Percentiles rank a stretch among this genome's conserved stretches.
phyloP scores from a whole-genome alignment of 1,284 basidiomycete species.

The Tylopilus sp. region DNA sequence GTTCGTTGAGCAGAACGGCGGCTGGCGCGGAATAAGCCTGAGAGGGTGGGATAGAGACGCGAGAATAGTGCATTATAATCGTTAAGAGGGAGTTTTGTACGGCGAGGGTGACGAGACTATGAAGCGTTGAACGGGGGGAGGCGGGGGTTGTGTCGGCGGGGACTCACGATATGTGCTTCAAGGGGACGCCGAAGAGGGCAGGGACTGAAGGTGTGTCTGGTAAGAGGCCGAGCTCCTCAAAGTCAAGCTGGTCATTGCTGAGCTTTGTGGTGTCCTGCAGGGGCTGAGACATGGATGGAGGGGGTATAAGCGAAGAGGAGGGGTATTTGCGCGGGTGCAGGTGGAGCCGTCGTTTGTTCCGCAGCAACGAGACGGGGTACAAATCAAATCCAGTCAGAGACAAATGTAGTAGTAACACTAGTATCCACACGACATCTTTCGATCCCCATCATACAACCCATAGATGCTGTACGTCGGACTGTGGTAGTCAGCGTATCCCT shows the following conservation, averaged over 20 bases:
- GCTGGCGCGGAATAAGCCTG: slow-evolving; percentile 85
- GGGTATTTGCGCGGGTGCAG: not conserved
- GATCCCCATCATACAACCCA: slow-evolving; percentile 62
- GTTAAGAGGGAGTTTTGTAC: slow-evolving; percentile 89
- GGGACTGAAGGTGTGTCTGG: slow-evolving; percentile 43
- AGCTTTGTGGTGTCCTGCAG: slow-evolving; percentile 33
- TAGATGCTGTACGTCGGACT: slow-evolving; percentile 81
- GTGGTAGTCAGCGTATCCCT: slow-evolving; percentile 60
- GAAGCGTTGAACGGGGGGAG: not conserved
- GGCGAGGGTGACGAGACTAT: slow-evolving; percentile 84
- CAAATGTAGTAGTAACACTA: not conserved
- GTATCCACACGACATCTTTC: slow-evolving; percentile 42
- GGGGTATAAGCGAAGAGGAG: slow-evolving; percentile 23
- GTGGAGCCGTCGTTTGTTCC: slow-evolving; percentile 14
- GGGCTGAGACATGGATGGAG: slow-evolving; percentile 27
- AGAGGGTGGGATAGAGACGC: slow-evolving; percentile 75
- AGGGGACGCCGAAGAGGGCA: slow-evolving; percentile 62
- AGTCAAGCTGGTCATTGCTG: slow-evolving; percentile 40
- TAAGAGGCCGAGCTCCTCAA: slow-evolving; percentile 50
- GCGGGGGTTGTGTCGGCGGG: slow-evolving; percentile 5
- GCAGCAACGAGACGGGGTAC: no score
- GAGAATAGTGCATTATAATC: slow-evolving; percentile 93
- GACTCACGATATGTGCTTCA: slow-evolving; percentile 80
- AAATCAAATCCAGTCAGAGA: not conserved
- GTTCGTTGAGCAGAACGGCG: slow-evolving; percentile 90